Evolutionary conservation across 1,284 basidiomycete genomes (phyloP).

Genomic region (Lentinula novae-zelandiae): DNA sequence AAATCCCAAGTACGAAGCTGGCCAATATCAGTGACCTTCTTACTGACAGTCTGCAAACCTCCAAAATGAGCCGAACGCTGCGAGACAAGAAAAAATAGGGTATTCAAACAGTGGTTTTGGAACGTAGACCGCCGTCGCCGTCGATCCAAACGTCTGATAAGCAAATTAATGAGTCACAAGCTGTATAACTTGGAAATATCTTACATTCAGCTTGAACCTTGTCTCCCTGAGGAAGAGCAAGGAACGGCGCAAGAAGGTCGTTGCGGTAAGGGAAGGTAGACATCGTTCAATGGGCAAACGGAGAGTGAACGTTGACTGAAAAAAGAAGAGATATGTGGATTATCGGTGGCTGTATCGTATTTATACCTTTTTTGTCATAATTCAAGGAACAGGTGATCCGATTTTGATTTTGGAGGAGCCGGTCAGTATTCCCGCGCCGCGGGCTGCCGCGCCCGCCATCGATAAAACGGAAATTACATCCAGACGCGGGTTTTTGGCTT

Average conservation of each 20-base stretch:
- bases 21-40: constrained; percentile 82
- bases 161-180: constrained; percentile 20
- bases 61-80: constrained; percentile 9
- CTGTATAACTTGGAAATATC: constrained; percentile 25
- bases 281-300: neutral
- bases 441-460: neutral
- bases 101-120: constrained; percentile 79
- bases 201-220: constrained; percentile 92
- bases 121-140: constrained; percentile 88
- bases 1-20: constrained; percentile 98
- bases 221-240: constrained; percentile 81
- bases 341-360: neutral
- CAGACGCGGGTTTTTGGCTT: neutral
- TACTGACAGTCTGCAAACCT: constrained; percentile 65
- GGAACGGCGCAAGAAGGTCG: constrained; percentile 77
- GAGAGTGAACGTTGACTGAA: neutral
- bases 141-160: constrained; percentile 91
- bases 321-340: neutral
- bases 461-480: neutral
- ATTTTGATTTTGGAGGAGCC: neutral
- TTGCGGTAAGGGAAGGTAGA: constrained; percentile 8
- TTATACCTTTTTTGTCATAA: constrained; percentile 2
- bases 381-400: constrained; percentile 3
- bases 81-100: constrained; percentile 3
- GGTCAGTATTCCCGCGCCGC: neutral